Conservation (phyloP, 345 rosid genomes). For the Zanthoxylum bungeanum region DNA sequence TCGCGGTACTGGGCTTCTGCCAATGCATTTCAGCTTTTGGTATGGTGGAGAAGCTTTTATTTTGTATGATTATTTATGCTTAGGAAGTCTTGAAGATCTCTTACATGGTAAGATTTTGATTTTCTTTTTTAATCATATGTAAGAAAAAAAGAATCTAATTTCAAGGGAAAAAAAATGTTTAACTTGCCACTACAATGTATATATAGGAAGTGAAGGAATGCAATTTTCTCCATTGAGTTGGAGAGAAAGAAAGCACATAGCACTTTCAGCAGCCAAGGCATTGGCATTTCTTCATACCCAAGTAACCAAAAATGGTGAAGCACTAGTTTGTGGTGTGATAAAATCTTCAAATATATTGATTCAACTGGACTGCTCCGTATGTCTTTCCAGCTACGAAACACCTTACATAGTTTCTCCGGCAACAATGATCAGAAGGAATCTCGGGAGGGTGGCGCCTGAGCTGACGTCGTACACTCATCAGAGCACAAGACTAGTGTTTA, state of each 20-base stretch:
- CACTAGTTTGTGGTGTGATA: conserved; percentile 25
- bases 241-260: conserved; percentile 20
- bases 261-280: conserved; percentile 31
- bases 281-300: conserved; percentile 26
- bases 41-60: conserved; percentile 39
- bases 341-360: conserved; percentile 32
- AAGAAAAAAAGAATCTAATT: too few species aligned
- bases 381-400: conserved; percentile 34
- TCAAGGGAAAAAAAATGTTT: not conserved
- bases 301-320: conserved; percentile 16
- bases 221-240: conserved; percentile 27
- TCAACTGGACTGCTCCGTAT: conserved; percentile 21
- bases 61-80: conserved; percentile 25
- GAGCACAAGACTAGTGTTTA: conserved; percentile 1
- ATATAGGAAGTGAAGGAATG: conserved; percentile 39
- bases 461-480: not conserved
- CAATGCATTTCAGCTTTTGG: conserved; percentile 32
- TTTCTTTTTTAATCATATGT: not conserved
- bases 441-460: conserved; percentile 27
- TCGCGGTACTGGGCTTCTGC: conserved; percentile 17
- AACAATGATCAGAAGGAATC: conserved; percentile 27
- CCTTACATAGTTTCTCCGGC: conserved; percentile 27
- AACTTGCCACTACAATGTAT: not conserved
- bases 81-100: conserved; percentile 41
- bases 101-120: conserved; percentile 26